Evolutionary conservation across 352 stramenopile species (phyloP).

Genomic region (Pilasporangium apinafurcum): DNA sequence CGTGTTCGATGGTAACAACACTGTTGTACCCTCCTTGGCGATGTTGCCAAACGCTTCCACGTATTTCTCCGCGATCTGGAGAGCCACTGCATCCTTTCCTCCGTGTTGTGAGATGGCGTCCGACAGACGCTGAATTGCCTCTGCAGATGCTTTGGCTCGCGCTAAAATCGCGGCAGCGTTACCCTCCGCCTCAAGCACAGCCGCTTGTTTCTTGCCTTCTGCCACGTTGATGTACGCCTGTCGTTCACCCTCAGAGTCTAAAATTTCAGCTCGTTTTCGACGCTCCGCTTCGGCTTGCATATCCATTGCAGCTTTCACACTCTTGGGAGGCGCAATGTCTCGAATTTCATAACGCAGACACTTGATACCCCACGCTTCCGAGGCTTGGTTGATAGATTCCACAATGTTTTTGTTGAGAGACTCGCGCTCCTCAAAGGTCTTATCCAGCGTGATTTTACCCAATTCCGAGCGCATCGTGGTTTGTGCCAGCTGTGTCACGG

Average conservation of each 20-base stretch:
- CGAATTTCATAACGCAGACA: conserved; percentile 90
- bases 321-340: conserved; percentile 83
- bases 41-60: conserved; percentile 88
- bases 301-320: conserved; percentile 88
- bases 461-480: conserved; percentile 90
- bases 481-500: conserved; percentile 88
- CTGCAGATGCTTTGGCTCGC: conserved; percentile 73
- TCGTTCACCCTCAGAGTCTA: conserved; percentile 87
- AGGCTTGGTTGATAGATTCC: conserved; percentile 88
- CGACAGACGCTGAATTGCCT: conserved; percentile 75
- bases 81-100: conserved; percentile 73
- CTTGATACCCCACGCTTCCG: conserved; percentile 86
- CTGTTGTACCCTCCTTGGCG: conserved; percentile 86
- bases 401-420: conserved; percentile 90
- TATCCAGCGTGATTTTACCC: conserved; percentile 91
- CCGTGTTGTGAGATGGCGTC: conserved; percentile 56
- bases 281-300: conserved; percentile 91
- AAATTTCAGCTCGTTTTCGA: conserved; percentile 88
- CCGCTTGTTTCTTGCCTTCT: conserved; percentile 86
- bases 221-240: conserved; percentile 89
- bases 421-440: conserved; percentile 92
- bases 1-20: conserved; percentile 73
- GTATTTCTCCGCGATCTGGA: conserved; percentile 90
- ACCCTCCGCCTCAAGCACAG: conserved; percentile 80
- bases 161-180: conserved; percentile 80